A percentile compares a stretch with the other conserved stretches of the same genome.
These are phyloP conservation scores for Populus hybrid DNA, from an alignment of 441 rosid genomes.

Conservation along the genomic window DNA sequence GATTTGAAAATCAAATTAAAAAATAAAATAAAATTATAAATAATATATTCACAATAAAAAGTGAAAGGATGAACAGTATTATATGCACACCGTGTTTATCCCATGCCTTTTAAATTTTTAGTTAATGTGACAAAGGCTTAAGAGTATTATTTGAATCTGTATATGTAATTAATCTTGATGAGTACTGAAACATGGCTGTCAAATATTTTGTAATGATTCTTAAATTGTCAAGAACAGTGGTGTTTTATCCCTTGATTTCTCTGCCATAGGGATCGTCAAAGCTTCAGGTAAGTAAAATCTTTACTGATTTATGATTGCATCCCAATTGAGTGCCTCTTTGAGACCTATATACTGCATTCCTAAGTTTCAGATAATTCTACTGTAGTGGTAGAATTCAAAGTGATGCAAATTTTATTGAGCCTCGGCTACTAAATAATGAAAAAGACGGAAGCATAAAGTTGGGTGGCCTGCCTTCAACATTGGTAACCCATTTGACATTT, in stretches of 20 bases:
- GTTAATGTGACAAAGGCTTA: no score
- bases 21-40: no score
- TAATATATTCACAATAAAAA: no score
- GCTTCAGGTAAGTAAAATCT: slow-evolving; percentile 7
- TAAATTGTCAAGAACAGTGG: slow-evolving; percentile 16
- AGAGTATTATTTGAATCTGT: no score
- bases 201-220: neutral
- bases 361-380: no score
- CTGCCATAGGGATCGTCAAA: slow-evolving; percentile 17
- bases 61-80: no score
- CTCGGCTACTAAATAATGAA: neutral
- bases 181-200: no score
- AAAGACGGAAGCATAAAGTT: slow-evolving; percentile 7
- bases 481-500: slow-evolving; percentile 46
- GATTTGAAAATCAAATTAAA: no score
- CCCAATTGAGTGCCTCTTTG: neutral
- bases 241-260: slow-evolving; percentile 38
- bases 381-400: neutral
- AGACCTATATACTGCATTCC: no score
- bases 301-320: slow-evolving; percentile 7
- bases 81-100: no score
- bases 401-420: slow-evolving; percentile 1
- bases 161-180: no score
- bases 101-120: no score
- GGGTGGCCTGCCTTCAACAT: slow-evolving; percentile 30